Conservation (phyloP, 345 rosid genomes). For the Cardamine chenopodiifolia region DNA sequence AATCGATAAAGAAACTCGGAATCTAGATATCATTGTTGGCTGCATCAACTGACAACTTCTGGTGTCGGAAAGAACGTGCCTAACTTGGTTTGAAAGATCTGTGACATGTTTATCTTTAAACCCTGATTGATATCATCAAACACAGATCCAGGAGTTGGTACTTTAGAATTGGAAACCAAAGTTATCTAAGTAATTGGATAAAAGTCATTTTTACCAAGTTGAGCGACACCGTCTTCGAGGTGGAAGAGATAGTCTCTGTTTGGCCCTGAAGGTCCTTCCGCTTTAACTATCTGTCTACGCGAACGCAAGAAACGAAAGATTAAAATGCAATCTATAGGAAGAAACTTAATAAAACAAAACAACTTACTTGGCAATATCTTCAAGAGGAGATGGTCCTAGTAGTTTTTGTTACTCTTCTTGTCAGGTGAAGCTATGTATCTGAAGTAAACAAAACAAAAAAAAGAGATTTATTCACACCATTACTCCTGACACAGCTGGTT, state of each 20-base stretch:
- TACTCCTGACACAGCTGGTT: slow-evolving; percentile 76
- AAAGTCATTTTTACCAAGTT: slow-evolving; percentile 50
- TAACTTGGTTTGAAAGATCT: slow-evolving; percentile 71
- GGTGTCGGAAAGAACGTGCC: slow-evolving; percentile 50
- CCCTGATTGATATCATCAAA: slow-evolving; percentile 45
- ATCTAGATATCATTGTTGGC: slow-evolving; percentile 16
- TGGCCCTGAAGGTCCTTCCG: slow-evolving; percentile 95
- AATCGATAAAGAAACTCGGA: background rate
- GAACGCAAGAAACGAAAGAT: background rate
- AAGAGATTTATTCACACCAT: slow-evolving; percentile 51
- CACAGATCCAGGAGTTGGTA: background rate
- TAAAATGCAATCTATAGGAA: background rate
- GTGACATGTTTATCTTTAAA: slow-evolving; percentile 72
- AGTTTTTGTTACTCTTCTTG: slow-evolving; percentile 68
- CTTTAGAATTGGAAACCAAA: background rate
- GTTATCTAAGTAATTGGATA: background rate
- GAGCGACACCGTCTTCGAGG: slow-evolving; percentile 67
- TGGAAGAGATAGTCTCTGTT: slow-evolving; percentile 86
- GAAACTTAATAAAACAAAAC: background rate
- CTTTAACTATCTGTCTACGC: slow-evolving; percentile 67
- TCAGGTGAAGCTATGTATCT: slow-evolving; percentile 86
- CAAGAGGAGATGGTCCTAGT: slow-evolving; percentile 80
- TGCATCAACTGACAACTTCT: slow-evolving; percentile 19
- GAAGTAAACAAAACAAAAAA: slow-evolving; percentile 25
- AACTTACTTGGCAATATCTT: slow-evolving; percentile 78